Evolutionary conservation across 2,329 filamentous ascomycete genomes (phyloP).

Genomic region (Ophiosphaerella herpotricha): DNA sequence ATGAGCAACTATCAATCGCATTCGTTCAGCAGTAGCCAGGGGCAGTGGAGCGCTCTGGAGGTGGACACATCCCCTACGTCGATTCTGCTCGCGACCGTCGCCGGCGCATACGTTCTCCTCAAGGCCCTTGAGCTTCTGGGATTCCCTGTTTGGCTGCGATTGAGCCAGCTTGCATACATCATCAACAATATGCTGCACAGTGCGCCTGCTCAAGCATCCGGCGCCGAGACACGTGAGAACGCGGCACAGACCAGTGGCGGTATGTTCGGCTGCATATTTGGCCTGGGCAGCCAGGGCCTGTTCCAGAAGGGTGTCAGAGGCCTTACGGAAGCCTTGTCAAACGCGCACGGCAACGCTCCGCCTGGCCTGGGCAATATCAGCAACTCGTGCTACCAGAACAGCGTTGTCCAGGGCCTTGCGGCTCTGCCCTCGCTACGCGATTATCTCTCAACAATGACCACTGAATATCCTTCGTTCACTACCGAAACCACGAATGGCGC

Average conservation of each 20-base stretch:
- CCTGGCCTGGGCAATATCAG: constrained; percentile 84
- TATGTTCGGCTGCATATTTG: constrained; percentile 41
- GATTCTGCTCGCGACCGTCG: constrained; percentile 22
- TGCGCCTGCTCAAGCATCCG: constrained; percentile 8
- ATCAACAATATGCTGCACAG: constrained; percentile 10
- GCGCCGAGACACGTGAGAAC: constrained; percentile 23
- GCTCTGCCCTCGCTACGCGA: constrained; percentile 71
- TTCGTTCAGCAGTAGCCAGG: constrained; percentile 23
- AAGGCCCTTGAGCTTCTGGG: constrained; percentile 33
- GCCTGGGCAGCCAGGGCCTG: constrained; percentile 44
- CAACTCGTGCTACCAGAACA: constrained; percentile 98
- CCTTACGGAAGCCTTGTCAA: constrained; percentile 43
- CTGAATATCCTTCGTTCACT: constrained; percentile 42
- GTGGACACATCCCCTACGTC: constrained; percentile 17
- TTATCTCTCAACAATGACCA: constrained; percentile 59
- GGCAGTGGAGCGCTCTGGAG: constrained; percentile 17
- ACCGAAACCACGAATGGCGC: constrained; percentile 56
- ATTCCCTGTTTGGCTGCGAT: constrained; percentile 53
- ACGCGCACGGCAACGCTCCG: constrained; percentile 41
- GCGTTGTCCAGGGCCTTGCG: constrained; percentile 79
- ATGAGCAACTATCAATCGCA: constrained; percentile 28
- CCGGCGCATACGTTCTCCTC: constrained; percentile 35
- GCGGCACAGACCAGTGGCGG: constrained; percentile 26
- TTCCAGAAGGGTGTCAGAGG: constrained; percentile 43
- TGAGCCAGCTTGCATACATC: constrained; percentile 53